Conservation (phyloP, 2,329 filamentous ascomycete species). For the Hypoxylon sp. region DNA sequence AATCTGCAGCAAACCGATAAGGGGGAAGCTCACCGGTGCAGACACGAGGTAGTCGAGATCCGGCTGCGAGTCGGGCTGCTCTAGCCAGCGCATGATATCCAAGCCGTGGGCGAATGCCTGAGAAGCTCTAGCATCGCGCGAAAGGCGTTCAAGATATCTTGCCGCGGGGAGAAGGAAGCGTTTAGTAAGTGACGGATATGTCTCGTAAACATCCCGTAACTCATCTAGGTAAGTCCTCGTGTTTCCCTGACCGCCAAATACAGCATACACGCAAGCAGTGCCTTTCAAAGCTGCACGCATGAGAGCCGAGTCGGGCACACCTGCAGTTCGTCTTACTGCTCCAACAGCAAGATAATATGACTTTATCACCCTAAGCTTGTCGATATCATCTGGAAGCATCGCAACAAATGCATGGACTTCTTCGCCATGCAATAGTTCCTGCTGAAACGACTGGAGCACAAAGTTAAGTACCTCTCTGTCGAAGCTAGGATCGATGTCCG, state of each 20-base stretch:
- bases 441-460: constrained; percentile 39
- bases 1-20: constrained; percentile 57
- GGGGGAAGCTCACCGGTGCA: constrained; percentile 58
- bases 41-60: constrained; percentile 54
- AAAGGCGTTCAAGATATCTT: constrained; percentile 40
- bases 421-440: constrained; percentile 33
- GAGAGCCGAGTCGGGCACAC: constrained; percentile 38
- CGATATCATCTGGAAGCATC: constrained; percentile 28
- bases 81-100: constrained; percentile 52
- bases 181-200: constrained; percentile 39
- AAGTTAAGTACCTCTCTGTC: constrained; percentile 41
- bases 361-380: constrained; percentile 39
- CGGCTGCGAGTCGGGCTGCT: constrained; percentile 50
- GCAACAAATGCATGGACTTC: constrained; percentile 43
- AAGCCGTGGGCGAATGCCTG: constrained; percentile 49
- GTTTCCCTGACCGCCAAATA: constrained; percentile 49
- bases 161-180: constrained; percentile 40
- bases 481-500: constrained; percentile 31
- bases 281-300: constrained; percentile 44
- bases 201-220: constrained; percentile 42
- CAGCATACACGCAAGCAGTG: constrained; percentile 40
- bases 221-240: constrained; percentile 48
- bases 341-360: constrained; percentile 42
- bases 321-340: constrained; percentile 31
- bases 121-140: constrained; percentile 42